Conservation (phyloP, 805 yeast genomes). For the Suhomyces kilbournensis region DNA sequence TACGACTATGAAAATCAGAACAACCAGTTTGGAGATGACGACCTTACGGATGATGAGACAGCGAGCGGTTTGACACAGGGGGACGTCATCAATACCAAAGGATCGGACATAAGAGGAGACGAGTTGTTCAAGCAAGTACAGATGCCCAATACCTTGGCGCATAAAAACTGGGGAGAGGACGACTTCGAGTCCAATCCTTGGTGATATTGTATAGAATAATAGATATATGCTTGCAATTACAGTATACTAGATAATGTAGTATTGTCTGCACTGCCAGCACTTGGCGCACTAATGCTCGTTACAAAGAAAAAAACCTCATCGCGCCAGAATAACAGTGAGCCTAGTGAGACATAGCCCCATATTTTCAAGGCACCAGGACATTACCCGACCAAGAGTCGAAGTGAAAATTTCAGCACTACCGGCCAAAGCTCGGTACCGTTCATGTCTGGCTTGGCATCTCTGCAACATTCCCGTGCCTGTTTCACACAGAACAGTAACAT, state of each 20-base stretch:
- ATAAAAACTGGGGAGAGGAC: conserved; percentile 46
- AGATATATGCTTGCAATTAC: background rate
- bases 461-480: background rate
- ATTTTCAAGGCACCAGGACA: too few species aligned
- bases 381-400: background rate
- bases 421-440: background rate
- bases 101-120: conserved; percentile 36
- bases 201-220: conserved; percentile 26
- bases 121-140: conserved; percentile 48
- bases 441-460: background rate
- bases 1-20: conserved; percentile 23
- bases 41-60: conserved; percentile 16
- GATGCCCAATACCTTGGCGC: conserved; percentile 49
- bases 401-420: background rate
- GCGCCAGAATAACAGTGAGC: too few species aligned
- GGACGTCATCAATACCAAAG: background rate
- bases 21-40: conserved; percentile 24
- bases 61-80: conserved; percentile 3
- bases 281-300: background rate
- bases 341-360: background rate
- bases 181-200: conserved; percentile 69
- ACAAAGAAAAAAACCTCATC: background rate
- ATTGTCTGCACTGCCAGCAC: background rate
- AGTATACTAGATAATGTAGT: background rate
- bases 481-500: background rate